Evolutionary conservation across 1,284 basidiomycete species (phyloP).

Genomic region (Sutorius eximius): DNA sequence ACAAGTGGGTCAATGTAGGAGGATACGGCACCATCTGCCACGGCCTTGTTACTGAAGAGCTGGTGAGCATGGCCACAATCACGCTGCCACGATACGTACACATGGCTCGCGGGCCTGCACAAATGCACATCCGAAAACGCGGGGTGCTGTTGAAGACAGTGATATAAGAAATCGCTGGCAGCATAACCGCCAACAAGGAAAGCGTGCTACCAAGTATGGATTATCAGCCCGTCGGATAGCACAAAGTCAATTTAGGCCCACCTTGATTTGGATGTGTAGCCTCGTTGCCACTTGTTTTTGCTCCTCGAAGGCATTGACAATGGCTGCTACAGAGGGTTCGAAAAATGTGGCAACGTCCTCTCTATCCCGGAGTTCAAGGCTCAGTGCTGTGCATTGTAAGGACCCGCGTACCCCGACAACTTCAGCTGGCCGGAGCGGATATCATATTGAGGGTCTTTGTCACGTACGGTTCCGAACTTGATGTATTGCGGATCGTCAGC

Average conservation of each 20-base stretch:
- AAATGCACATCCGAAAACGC: conserved; percentile 30
- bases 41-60: conserved; percentile 51
- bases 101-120: conserved; percentile 39
- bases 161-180: conserved; percentile 49
- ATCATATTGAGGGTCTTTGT: conserved; percentile 43
- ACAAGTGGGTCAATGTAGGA: conserved; percentile 52
- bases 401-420: conserved; percentile 38
- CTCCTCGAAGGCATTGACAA: conserved; percentile 39
- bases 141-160: conserved; percentile 36
- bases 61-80: background rate
- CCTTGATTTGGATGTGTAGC: conserved; percentile 34
- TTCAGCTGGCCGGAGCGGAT: conserved; percentile 48
- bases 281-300: conserved; percentile 27
- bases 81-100: conserved; percentile 28
- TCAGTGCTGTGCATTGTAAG: background rate
- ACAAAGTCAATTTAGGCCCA: conserved; percentile 2
- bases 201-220: conserved; percentile 2
- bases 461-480: conserved; percentile 45
- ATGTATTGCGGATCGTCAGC: conserved; percentile 43
- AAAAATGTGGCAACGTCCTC: conserved; percentile 44
- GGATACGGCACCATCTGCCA: conserved; percentile 53
- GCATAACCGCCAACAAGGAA: conserved; percentile 48
- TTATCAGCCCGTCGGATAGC: background rate
- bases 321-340: conserved; percentile 45
- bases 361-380: conserved; percentile 19